phyloP scores from a whole-genome alignment of 2,329 filamentous ascomycete genomes.

The Elsinoe arachidis region DNA sequence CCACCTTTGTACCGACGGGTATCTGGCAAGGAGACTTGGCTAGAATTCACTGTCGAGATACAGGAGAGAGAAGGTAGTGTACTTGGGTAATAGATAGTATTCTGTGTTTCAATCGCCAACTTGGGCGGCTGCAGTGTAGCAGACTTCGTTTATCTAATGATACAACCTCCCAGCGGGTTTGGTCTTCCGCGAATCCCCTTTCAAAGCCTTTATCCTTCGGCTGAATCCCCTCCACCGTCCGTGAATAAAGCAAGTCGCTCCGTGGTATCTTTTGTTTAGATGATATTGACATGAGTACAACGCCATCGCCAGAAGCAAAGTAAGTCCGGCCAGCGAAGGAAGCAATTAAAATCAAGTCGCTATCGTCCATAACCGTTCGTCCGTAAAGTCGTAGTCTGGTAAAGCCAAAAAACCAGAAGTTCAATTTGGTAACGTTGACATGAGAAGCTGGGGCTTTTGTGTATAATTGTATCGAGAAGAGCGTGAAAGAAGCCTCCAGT shows the following conservation, averaged over 20 bases:
- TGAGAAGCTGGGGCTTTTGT: constrained; percentile 11
- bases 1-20: background rate
- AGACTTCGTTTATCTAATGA: constrained; percentile 13
- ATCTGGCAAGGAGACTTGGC: background rate
- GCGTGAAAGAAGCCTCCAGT: background rate
- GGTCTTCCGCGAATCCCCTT: background rate
- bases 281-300: constrained; percentile 1
- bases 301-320: constrained; percentile 2
- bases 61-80: background rate
- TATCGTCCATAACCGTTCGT: constrained; percentile 13
- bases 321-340: background rate
- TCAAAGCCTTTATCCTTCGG: background rate
- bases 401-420: background rate
- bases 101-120: background rate
- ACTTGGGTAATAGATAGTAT: background rate
- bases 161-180: background rate
- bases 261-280: constrained; percentile 13
- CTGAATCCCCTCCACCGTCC: background rate
- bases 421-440: constrained; percentile 11
- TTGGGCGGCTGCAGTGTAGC: constrained; percentile 7
- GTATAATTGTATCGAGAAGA: background rate
- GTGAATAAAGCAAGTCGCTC: constrained; percentile 3
- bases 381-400: constrained; percentile 12
- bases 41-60: background rate
- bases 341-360: constrained; percentile 10